Percentiles rank a stretch among this genome's conserved stretches.
Conservation (phyloP, 179 eudicot genomes). For the Sideroxylon spinosum region DNA sequence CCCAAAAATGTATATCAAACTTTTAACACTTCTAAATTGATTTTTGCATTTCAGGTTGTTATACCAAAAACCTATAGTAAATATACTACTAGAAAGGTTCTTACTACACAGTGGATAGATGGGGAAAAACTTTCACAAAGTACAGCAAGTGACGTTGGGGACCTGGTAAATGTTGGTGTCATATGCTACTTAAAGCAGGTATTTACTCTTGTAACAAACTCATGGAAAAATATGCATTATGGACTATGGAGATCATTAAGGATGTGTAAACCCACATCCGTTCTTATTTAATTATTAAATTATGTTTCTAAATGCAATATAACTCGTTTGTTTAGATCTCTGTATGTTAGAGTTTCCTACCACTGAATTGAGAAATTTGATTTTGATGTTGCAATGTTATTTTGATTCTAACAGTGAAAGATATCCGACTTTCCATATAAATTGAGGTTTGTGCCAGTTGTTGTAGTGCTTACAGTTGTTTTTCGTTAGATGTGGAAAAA, state of each 20-base stretch:
- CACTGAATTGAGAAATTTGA: neutral
- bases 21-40: neutral
- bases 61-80: conserved; percentile 80
- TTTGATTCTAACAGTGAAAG: no score
- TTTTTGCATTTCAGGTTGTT: conserved; percentile 59
- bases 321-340: neutral
- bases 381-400: neutral
- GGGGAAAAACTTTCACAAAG: conserved; percentile 99
- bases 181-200: conserved; percentile 99
- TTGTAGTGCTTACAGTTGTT: no score
- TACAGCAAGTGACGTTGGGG: conserved; percentile 93
- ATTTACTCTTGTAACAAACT: neutral
- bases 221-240: no score
- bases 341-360: no score
- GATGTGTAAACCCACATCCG: neutral
- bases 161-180: conserved; percentile 94
- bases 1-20: no score
- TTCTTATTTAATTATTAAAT: neutral
- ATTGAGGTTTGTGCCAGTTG: no score
- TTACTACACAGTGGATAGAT: conserved; percentile 89
- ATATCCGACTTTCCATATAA: no score
- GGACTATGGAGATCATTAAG: neutral
- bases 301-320: neutral
- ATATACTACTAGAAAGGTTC: conserved; percentile 96
- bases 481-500: no score